These are phyloP conservation scores for Fraxinus xanthoxyloides DNA, from an alignment of 305 asterid genomes.

Conservation along the genomic window DNA sequence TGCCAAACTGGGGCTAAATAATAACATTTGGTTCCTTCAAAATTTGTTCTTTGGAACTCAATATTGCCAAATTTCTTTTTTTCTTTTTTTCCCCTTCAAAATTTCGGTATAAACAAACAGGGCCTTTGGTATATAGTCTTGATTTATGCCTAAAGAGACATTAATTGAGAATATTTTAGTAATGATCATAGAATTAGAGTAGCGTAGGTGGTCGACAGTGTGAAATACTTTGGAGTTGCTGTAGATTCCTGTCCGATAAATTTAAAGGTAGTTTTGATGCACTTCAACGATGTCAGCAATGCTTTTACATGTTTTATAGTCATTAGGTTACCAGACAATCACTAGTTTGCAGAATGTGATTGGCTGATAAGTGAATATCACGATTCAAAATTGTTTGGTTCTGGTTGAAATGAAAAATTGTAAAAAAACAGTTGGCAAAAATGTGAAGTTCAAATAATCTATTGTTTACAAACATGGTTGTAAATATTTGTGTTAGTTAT, in stretches of 20 bases:
- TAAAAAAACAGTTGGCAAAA: background rate
- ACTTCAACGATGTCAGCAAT: background rate
- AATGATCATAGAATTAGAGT: background rate
- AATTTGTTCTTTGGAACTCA: background rate
- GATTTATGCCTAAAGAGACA: background rate
- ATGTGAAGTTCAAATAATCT: background rate
- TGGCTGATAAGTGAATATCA: background rate
- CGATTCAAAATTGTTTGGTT: background rate
- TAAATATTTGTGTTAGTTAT: background rate
- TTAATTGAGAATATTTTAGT: background rate
- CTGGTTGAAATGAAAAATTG: background rate
- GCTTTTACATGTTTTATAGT: background rate
- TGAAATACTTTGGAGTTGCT: background rate
- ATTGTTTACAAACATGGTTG: background rate
- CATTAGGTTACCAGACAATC: background rate
- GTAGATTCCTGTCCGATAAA: background rate
- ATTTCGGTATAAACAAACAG: background rate
- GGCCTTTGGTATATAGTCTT: background rate
- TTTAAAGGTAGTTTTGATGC: background rate
- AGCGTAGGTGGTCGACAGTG: background rate
- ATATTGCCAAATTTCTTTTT: background rate
- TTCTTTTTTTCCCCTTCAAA: background rate
- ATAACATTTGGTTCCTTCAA: background rate
- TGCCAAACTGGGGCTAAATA: background rate
- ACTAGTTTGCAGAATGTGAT: constrained; percentile 2